Percentiles rank a stretch among this genome's conserved stretches.
These are phyloP conservation scores for Blastocystis sp. DNA, from an alignment of 352 stramenopile species.

Conservation along the genomic window DNA sequence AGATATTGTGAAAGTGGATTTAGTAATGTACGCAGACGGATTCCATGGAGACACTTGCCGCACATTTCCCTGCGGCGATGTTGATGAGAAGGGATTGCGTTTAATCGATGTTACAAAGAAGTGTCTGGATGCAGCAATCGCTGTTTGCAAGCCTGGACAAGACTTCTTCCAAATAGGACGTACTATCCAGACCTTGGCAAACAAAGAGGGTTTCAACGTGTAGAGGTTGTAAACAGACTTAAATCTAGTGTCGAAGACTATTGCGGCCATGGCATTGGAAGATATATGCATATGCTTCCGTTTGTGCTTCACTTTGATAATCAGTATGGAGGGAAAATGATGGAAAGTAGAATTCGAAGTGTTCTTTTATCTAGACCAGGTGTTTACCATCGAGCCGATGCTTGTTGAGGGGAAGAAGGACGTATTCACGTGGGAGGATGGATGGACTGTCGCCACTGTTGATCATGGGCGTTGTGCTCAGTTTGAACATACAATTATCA, in stretches of 20 bases:
- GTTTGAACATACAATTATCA: conserved; percentile 91
- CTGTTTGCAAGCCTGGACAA: conserved; percentile 76
- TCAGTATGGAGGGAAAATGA: conserved; percentile 69
- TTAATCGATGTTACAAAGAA: conserved; percentile 77
- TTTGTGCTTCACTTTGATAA: conserved; percentile 86
- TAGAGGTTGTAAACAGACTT: neutral
- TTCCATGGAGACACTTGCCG: conserved; percentile 96
- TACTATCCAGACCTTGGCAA: conserved; percentile 70
- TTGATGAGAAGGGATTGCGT: conserved; percentile 70
- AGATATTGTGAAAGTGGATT: conserved; percentile 92
- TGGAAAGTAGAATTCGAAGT: conserved; percentile 76
- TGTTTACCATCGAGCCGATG: conserved; percentile 97
- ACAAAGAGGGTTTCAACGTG: conserved; percentile 71
- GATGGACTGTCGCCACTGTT: conserved; percentile 85
- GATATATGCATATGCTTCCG: conserved; percentile 86
- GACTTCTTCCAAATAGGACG: conserved; percentile 75
- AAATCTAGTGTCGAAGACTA: conserved; percentile 76
- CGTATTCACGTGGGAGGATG: conserved; percentile 79
- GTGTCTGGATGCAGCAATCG: conserved; percentile 74
- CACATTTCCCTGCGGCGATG: conserved; percentile 86
- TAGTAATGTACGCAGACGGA: conserved; percentile 76
- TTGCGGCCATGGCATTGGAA: conserved; percentile 88
- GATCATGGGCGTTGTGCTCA: conserved; percentile 89
- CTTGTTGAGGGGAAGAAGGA: conserved; percentile 82
- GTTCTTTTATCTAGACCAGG: neutral